Evolutionary conservation across 2,329 filamentous ascomycete genomes (phyloP), one percentile per base, ranked within the genome.

Genomic region (Phaeosphaeriaceae sp.): DNA sequence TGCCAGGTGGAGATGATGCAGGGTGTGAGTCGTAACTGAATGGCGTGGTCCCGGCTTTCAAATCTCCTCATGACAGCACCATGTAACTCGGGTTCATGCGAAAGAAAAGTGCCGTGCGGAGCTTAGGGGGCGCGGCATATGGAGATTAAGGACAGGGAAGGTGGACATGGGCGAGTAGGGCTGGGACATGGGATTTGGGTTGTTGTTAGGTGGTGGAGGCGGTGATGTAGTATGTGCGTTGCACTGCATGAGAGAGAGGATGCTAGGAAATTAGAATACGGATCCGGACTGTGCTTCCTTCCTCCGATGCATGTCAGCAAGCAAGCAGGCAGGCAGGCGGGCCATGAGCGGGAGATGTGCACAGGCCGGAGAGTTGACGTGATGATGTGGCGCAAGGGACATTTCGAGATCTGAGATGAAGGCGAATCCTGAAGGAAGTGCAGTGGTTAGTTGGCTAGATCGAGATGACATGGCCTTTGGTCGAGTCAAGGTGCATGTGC

Each of bases 341-440:
- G 31, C 25, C 5, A 36, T 13, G 36, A 40, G 36, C 36, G 36
- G 36, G 36, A 40, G 36, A 40, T 40, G 36, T 15, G 36, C 36
- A 40, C 36, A 40, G 36, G 36, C 36, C n/a, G 15, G 36, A 3
- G 15, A 17, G 36, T 40, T 40, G 36, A 40, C 36, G 36, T 40
- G 36, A 40, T 40, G 36, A 40, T 40, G 36, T 40, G 36, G 36
- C 36, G 36, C 15, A 40, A 15, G 36, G 15, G 36, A 40, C 4
- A 40, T 40, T 40, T 40, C 10, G 31, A 36, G 31, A 36, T 36
- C 36, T 40, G 13, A 53, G 60, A 56, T 48, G 45, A 50, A 63
- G 53, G 40, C 50, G 48, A 49, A 55, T 47, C 31, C 31, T 36
- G 31, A 36, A 36, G 5, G 31, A 13, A 36, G 10, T n/a, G 31